These are phyloP conservation scores for Inosperma sp. DNA, from an alignment of 768 basidiomycete genomes.

Conservation along the genomic window DNA sequence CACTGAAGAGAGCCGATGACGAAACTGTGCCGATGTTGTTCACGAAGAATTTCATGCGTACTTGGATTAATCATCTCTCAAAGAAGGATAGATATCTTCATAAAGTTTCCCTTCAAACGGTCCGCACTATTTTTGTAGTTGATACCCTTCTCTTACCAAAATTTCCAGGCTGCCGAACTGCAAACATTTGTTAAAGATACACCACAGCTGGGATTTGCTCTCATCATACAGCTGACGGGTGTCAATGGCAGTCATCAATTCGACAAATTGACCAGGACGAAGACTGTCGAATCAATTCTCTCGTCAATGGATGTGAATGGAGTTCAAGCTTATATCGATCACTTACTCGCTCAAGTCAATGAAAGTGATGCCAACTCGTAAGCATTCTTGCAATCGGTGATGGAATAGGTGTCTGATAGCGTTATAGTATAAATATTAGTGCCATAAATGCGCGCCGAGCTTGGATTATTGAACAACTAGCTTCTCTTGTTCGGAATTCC, in stretches of 20 bases:
- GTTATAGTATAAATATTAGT: slow-evolving; percentile 40
- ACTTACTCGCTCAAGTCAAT: slow-evolving; percentile 62
- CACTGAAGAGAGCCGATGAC: slow-evolving; percentile 61
- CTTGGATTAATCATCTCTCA: slow-evolving; percentile 94
- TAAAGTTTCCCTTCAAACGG: slow-evolving; percentile 82
- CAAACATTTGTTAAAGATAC: slow-evolving; percentile 69
- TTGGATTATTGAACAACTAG: slow-evolving; percentile 88
- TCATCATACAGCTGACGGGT: slow-evolving; percentile 82
- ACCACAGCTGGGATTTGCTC: slow-evolving; percentile 75
- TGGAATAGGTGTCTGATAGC: slow-evolving; percentile 5
- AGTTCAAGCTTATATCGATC: slow-evolving; percentile 70
- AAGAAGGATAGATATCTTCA: slow-evolving; percentile 85
- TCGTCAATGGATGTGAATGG: slow-evolving; percentile 68
- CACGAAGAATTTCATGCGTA: slow-evolving; percentile 92
- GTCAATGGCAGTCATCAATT: slow-evolving; percentile 83
- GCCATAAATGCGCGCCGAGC: slow-evolving; percentile 52
- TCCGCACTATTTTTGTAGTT: slow-evolving; percentile 29
- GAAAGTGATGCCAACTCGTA: slow-evolving; percentile 44
- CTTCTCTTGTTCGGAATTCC: slow-evolving; percentile 71
- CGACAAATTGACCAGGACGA: slow-evolving; percentile 88
- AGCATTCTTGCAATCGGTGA: slow-evolving; percentile 13
- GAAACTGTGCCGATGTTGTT: slow-evolving; percentile 81
- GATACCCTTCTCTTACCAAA: slow-evolving; percentile 1
- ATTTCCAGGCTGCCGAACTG: slow-evolving; percentile 62
- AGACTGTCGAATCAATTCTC: slow-evolving; percentile 84